Evolutionary conservation across 108 stramenopile genomes (phyloP), one percentile per base, ranked within the genome.

Genomic region (Nitzschia inconspicua): DNA sequence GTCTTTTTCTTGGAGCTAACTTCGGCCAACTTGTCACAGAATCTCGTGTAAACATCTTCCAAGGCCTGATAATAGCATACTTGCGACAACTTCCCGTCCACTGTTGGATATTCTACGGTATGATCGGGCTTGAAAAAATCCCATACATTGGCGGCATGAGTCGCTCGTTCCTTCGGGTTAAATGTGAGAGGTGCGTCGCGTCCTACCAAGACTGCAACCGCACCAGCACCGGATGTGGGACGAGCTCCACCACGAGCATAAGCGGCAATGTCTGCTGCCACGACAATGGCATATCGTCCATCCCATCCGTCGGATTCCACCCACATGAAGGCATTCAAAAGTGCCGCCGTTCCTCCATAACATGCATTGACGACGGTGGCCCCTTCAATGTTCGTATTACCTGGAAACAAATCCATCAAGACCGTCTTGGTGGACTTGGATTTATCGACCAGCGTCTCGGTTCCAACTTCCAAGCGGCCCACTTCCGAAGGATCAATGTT

Each of bases 41-140:
- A 92, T 34, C 83, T 77, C 18, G 51, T 40, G 61, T 97, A 99
- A 63, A 89, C 93, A 72, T 85, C 90, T 75, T 97, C 97, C 61
- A 99, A 68, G 4, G 95, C 95, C 42, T 76, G 77, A 60, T 96
- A 90, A 64, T 99, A 99, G 79, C 97, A 98, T 25, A 77, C 65
- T 74, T 99, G 96, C 65, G 86, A 89, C 22, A 81, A 72, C 22
- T 52, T 53, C n/a, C 98, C 98, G 66, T 99, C 91, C 24, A 99
- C 98, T 13, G 76, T 78, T 4, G 98, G 96, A 80, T 97, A 99
- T 75, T 99, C 98, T 14, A 84, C 84, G 22, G 68, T 65, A 66
- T 94, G 82, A 66, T 95, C 87, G 34, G 98, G 97, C 71, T 99
- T 99, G 86, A 87, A 99, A 73, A 99, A 99, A 70, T 98, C 98